These are phyloP conservation scores for Colletotrichum somersetense DNA, from an alignment of 2,329 filamentous ascomycete genomes.

Conservation along the genomic window DNA sequence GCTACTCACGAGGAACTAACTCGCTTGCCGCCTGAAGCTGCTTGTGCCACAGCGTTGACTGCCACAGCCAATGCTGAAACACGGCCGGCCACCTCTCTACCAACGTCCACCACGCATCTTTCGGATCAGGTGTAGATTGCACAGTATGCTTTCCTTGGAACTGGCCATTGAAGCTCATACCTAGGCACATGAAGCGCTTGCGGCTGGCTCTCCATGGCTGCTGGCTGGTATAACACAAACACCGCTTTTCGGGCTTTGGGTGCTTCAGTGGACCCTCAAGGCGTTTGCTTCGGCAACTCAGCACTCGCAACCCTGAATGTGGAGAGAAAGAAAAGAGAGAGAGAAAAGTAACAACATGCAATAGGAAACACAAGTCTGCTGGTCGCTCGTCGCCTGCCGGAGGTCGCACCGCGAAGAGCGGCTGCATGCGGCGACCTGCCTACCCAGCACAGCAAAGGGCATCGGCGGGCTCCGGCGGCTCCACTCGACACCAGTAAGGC, in stretches of 20 bases:
- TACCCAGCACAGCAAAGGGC: slow-evolving; percentile 41
- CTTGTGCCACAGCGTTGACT: slow-evolving; percentile 34
- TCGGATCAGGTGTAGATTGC: background rate
- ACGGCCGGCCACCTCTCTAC: slow-evolving; percentile 26
- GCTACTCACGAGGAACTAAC: slow-evolving; percentile 33
- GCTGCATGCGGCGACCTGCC: slow-evolving; percentile 39
- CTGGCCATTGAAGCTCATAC: background rate
- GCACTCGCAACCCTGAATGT: background rate
- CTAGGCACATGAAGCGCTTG: background rate
- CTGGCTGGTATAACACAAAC: slow-evolving; percentile 1
- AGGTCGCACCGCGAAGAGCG: slow-evolving; percentile 30
- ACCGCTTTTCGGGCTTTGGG: slow-evolving; percentile 1
- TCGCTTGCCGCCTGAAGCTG: slow-evolving; percentile 39
- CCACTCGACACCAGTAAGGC: slow-evolving; percentile 39
- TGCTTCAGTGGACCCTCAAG: slow-evolving; percentile 6
- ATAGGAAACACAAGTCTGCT: background rate
- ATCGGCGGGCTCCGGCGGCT: slow-evolving; percentile 50
- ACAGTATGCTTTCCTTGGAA: background rate
- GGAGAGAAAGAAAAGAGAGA: background rate
- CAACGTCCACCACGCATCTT: slow-evolving; percentile 10
- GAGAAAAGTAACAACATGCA: background rate
- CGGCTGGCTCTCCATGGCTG: background rate
- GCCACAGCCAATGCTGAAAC: slow-evolving; percentile 38
- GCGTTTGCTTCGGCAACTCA: slow-evolving; percentile 2
- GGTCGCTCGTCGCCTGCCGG: slow-evolving; percentile 20